These are phyloP conservation scores for Alopecurus myosuroides DNA, from an alignment of 176 grass and related monocot species.

Conservation along the genomic window DNA sequence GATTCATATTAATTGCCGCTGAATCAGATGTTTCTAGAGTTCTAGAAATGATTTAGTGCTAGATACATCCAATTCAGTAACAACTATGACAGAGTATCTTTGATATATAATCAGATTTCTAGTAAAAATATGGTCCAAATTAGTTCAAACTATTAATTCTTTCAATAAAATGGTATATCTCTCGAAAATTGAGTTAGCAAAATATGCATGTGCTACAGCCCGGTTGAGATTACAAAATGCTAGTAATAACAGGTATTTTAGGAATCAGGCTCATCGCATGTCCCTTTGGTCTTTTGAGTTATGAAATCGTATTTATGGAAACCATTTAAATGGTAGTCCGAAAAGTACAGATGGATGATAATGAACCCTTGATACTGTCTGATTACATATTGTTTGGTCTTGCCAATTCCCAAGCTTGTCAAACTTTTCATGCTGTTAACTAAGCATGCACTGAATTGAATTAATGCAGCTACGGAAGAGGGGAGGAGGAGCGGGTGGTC, in stretches of 20 bases:
- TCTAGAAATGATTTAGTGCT: too few relatives aligned
- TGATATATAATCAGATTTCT: neutral
- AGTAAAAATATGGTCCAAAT: neutral
- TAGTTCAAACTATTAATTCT: neutral
- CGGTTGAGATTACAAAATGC: neutral
- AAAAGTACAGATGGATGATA: neutral
- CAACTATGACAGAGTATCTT: too few relatives aligned
- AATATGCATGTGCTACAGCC: neutral
- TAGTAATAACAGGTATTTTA: neutral
- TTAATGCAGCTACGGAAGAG: slow-evolving; percentile 69
- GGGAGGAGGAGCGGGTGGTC: slow-evolving; percentile 68
- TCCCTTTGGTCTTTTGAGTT: neutral
- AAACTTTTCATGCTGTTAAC: neutral
- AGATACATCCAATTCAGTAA: too few relatives aligned
- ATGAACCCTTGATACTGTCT: neutral
- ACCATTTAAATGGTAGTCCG: neutral
- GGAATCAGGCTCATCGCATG: neutral
- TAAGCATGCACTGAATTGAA: neutral
- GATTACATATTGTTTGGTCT: neutral
- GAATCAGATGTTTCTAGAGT: too few relatives aligned
- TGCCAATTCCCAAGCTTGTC: neutral
- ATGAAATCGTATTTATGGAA: neutral
- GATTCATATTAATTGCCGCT: too few relatives aligned
- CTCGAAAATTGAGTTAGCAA: neutral
- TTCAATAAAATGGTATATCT: neutral